phyloP scores from a whole-genome alignment of 208 protist genomes.

The Kentomonas sorsogonicus region DNA sequence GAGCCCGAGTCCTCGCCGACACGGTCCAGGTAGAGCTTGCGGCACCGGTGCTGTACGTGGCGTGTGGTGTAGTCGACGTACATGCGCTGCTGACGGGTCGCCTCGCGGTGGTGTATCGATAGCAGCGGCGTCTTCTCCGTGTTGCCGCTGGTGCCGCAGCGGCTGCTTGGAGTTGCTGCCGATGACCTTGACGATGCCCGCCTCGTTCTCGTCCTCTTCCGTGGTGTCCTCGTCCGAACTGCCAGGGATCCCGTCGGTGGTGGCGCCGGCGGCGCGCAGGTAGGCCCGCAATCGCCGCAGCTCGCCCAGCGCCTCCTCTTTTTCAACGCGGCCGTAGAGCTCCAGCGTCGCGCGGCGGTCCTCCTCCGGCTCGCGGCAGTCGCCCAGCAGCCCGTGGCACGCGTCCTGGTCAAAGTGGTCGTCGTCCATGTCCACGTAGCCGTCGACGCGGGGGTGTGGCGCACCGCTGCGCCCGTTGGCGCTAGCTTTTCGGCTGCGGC shows the following conservation, averaged over 20 bases:
- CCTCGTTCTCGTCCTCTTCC: conserved; percentile 24
- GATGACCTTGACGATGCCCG: conserved; percentile 25
- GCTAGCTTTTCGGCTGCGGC: too few relatives aligned
- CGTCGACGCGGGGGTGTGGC: too few relatives aligned
- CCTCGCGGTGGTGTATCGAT: not conserved
- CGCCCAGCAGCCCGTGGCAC: too few relatives aligned
- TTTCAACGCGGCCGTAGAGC: too few relatives aligned
- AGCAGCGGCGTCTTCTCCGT: not conserved
- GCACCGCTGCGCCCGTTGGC: too few relatives aligned
- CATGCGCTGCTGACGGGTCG: conserved; percentile 22
- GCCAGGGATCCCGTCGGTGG: not conserved
- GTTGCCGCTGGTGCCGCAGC: not conserved
- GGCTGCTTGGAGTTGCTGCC: not conserved
- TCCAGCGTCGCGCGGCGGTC: too few relatives aligned
- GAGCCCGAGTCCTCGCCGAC: conserved; percentile 18
- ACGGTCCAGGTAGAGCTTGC: conserved; percentile 41
- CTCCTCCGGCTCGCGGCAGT: too few relatives aligned
- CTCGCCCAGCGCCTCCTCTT: too few relatives aligned
- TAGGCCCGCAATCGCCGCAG: conserved; percentile 1
- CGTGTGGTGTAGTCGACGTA: conserved; percentile 39
- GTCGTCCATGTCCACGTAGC: too few relatives aligned
- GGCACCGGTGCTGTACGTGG: conserved; percentile 47
- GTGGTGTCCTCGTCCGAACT: conserved; percentile 14
- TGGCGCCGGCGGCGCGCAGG: not conserved
- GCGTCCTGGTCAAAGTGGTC: too few relatives aligned